phyloP scores from a whole-genome alignment of 257 asterid species.

The Datura wrightii region DNA sequence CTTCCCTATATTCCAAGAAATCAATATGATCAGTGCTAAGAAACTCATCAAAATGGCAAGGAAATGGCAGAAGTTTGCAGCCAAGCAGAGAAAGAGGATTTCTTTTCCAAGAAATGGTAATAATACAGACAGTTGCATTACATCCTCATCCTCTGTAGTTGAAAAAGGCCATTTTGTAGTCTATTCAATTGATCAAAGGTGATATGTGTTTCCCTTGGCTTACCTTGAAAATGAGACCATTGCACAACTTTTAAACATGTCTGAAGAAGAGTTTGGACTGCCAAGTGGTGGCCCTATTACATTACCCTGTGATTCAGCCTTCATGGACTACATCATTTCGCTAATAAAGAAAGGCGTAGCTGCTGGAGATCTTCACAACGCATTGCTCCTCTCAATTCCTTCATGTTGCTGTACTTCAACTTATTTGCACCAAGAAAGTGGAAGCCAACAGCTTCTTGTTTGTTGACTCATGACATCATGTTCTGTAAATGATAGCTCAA shows the following conservation, averaged over 20 bases:
- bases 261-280: constrained; percentile 37
- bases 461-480: not conserved
- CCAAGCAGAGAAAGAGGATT: not conserved
- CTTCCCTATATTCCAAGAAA: not conserved
- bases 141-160: not conserved
- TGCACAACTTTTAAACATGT: constrained; percentile 40
- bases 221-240: constrained; percentile 38
- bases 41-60: not conserved
- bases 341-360: constrained; percentile 37
- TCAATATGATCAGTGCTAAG: not conserved
- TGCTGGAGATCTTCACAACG: constrained; percentile 41
- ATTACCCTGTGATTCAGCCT: constrained; percentile 40
- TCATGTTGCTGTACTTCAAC: not conserved
- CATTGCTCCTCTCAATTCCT: constrained; percentile 39
- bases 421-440: not conserved
- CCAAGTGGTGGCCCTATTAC: constrained; percentile 34
- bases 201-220: constrained; percentile 41
- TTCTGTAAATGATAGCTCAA: not conserved
- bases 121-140: not conserved
- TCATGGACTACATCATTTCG: constrained; percentile 35
- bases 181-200: constrained; percentile 40
- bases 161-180: constrained; percentile 50
- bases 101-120: not conserved
- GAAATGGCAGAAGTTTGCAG: constrained; percentile 6
- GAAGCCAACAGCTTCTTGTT: not conserved